These are phyloP conservation scores for Cladosporium velox DNA, from an alignment of 2,329 filamentous ascomycete species.

Conservation along the genomic window DNA sequence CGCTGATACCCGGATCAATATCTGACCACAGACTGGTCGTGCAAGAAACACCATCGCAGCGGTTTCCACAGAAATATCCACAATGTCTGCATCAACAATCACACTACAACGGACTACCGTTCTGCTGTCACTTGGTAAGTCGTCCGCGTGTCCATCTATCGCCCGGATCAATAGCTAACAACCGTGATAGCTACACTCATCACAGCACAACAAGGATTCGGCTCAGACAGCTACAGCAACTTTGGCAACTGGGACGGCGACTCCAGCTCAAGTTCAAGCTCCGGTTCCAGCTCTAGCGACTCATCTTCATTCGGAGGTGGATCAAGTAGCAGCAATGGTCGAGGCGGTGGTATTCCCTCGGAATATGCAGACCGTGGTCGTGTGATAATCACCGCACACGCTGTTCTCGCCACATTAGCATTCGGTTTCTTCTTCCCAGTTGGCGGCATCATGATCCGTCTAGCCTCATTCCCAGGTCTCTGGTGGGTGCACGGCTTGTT, in stretches of 20 bases:
- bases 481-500: constrained; percentile 49
- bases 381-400: constrained; percentile 48
- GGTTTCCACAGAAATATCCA: neutral
- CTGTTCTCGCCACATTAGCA: constrained; percentile 47
- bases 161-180: neutral
- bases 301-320: neutral
- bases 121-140: constrained; percentile 12
- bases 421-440: constrained; percentile 51
- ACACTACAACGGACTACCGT: constrained; percentile 16
- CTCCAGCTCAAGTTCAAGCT: constrained; percentile 2
- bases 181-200: neutral
- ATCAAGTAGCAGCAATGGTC: constrained; percentile 1
- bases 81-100: neutral
- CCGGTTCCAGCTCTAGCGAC: constrained; percentile 3
- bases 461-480: constrained; percentile 48
- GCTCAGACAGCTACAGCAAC: constrained; percentile 16
- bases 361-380: constrained; percentile 20
- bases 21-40: neutral
- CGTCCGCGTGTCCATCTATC: neutral
- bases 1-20: neutral
- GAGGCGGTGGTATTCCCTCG: constrained; percentile 15
- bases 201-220: constrained; percentile 13
- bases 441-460: constrained; percentile 49
- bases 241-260: neutral
- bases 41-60: neutral